Base-by-base conservation (phyloP, 495 filamentous ascomycete species). In the Ramalina intermedia region DNA sequence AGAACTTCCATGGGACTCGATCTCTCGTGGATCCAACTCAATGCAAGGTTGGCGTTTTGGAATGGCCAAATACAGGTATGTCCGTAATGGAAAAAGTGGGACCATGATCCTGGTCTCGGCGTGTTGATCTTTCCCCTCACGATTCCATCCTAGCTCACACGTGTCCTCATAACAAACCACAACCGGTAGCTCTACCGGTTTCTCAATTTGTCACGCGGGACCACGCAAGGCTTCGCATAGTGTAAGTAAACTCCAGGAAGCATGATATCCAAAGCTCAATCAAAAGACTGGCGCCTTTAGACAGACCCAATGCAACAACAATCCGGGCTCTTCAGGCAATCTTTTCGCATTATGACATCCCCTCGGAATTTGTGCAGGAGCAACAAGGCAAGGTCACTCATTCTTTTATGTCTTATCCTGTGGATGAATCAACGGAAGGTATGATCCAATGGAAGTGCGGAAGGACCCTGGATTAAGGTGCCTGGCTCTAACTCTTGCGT, bases 241-340 rank as follows among this genome's bases (percentile, higher is more conserved):
- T 33, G 29, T 33, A 33, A 9, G 29, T 33, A 7, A 33, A 1
- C 5, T 7, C 1, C 29, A 1, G 29, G 12, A 1, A 33, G 29
- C 8, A 13, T 33, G 12, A 33, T 3, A 9, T 11, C 12, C 29
- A 33, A 33, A 12, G 12, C 29, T 33, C 29, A 33, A 33, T 13
- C 29, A 33, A 33, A 21, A 48, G 46, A 26, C 50, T 49, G 24
- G 20, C 54, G 20, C 38, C 47, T 12, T 17, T 41, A n/a, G 43
- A 55, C 21, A 18, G 51, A 6, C 20, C 39, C 41, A 14, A n/a
- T 49, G 21, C 38, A 8, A 14, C 42, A 20, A 18, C 46, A 21
- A 4, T 26, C 23, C 16, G 24, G 12, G 35, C 14, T 37, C 35
- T 48, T 4, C 35, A 43, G 35, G 47, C 39, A 12, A 20, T 49